Percentiles rank a stretch among this genome's conserved stretches.
Evolutionary conservation across 352 stramenopile genomes (phyloP).

Genomic region (Albugo candida): DNA sequence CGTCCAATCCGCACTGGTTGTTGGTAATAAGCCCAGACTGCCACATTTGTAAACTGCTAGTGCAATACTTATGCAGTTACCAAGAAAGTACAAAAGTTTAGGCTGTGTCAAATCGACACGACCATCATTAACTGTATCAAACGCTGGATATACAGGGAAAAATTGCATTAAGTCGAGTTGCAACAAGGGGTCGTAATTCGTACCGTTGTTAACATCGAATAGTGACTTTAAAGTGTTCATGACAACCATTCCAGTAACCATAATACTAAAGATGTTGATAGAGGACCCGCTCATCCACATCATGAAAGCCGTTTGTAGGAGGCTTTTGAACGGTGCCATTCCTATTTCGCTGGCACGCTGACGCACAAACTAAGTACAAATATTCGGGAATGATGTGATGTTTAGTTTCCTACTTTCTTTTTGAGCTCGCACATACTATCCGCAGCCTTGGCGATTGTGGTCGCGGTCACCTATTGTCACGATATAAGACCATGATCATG

Average conservation of each 20-base stretch:
- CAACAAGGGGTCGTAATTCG: background rate
- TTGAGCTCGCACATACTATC: slow-evolving; percentile 66
- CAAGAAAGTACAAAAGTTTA: slow-evolving; percentile 79
- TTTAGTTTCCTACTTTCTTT: slow-evolving; percentile 38
- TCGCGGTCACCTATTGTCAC: slow-evolving; percentile 18
- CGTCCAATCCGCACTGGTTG: slow-evolving; percentile 83
- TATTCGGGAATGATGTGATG: background rate
- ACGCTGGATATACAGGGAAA: slow-evolving; percentile 19
- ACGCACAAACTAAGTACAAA: background rate
- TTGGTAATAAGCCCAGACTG: slow-evolving; percentile 83
- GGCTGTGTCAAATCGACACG: slow-evolving; percentile 60
- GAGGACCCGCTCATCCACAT: slow-evolving; percentile 91
- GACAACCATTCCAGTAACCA: slow-evolving; percentile 86
- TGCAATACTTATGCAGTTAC: slow-evolving; percentile 70
- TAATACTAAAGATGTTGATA: slow-evolving; percentile 92
- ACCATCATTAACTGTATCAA: slow-evolving; percentile 51
- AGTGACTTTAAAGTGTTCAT: slow-evolving; percentile 84
- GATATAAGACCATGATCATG: too few relatives aligned
- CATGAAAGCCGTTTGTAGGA: slow-evolving; percentile 89
- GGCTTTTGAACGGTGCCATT: slow-evolving; percentile 78
- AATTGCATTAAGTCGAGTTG: background rate
- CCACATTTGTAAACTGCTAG: slow-evolving; percentile 86
- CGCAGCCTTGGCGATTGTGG: slow-evolving; percentile 33
- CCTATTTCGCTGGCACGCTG: slow-evolving; percentile 85
- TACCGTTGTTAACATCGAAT: slow-evolving; percentile 33